Evolutionary conservation across 495 filamentous ascomycete species (phyloP), one percentile per base, ranked within the genome.

Genomic region (Penicillium riverlandense): DNA sequence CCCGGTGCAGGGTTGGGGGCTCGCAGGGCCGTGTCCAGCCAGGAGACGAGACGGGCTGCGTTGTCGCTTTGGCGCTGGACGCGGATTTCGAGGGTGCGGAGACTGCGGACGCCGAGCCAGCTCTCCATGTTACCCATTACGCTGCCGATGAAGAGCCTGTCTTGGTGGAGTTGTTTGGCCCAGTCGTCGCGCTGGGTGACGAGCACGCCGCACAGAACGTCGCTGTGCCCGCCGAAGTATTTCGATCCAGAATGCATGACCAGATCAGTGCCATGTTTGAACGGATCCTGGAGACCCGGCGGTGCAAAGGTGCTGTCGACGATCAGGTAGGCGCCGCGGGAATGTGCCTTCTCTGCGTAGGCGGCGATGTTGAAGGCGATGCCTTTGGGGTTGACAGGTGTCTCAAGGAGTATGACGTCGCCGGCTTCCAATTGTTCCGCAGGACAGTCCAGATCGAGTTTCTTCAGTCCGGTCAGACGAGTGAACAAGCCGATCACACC

Each of bases 181-280:
- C 81, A 86, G 4, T 72, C 72, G 42, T 76, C 62, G 35, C 59
- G 55, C 39, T 72, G 65, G 6, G 84, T 78, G 1, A 78, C 84
- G 13, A 96, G 69, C 13, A 95, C 83, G 10, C 92, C 92, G 52
- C 85, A 87, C 0, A 98, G 78, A 65, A 96, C 67, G 65, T 98
- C 92, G 49, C 79, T 85, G 65, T 98, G 92, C 1, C 92, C 92
- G 13, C 92, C 92, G 45, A 98, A 76, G 61, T 96, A 98, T 72
- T 98, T 98, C 8, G 90, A 92, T 10, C 88, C 92, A 15, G 75
- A 81, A 63, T 98, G 92, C 84, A 96, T 84, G 14, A 96, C 79
- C 0, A 87, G 61, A 62, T 96, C 90, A 3, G 83, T 86, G 44
- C 89, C 90, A 54, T 70, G 81, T 30, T 53, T 37, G 58, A 96